Percentiles rank a stretch among this genome's conserved stretches.
Evolutionary conservation across 352 stramenopile species (phyloP).

Genomic region (Globisporangium sylvaticum): DNA sequence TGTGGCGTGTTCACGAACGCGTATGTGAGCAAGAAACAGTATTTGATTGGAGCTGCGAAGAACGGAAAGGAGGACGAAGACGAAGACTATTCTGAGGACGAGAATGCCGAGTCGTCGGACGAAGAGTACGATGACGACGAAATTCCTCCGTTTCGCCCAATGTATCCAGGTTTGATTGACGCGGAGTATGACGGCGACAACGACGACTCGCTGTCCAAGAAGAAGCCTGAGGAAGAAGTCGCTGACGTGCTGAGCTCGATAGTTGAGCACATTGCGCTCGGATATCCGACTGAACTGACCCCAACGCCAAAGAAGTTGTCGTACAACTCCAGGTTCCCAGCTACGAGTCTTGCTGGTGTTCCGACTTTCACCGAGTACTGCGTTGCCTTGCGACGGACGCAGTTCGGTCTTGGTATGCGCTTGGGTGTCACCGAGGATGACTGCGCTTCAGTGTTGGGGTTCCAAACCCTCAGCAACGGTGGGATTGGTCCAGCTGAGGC

Average conservation of each 20-base stretch:
- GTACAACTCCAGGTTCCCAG: slow-evolving; percentile 55
- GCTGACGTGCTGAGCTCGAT: slow-evolving; percentile 70
- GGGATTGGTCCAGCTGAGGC: slow-evolving; percentile 74
- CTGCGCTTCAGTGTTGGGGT: slow-evolving; percentile 72
- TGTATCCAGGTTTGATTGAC: slow-evolving; percentile 64
- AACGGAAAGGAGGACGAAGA: slow-evolving; percentile 50
- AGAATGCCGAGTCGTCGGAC: slow-evolving; percentile 53
- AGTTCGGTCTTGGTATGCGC: slow-evolving; percentile 79
- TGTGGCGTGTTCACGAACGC: slow-evolving; percentile 81
- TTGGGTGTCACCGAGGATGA: slow-evolving; percentile 63
- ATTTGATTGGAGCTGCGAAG: slow-evolving; percentile 39
- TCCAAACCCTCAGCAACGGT: slow-evolving; percentile 66
- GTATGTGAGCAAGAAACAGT: slow-evolving; percentile 73
- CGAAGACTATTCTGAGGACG: slow-evolving; percentile 76
- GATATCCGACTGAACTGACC: slow-evolving; percentile 56
- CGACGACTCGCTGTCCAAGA: slow-evolving; percentile 35
- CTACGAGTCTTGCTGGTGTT: slow-evolving; percentile 39
- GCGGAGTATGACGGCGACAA: slow-evolving; percentile 34
- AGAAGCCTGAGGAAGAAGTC: slow-evolving; percentile 67
- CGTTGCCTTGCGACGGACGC: slow-evolving; percentile 57
- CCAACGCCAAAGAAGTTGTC: slow-evolving; percentile 32
- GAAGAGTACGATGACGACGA: slow-evolving; percentile 66
- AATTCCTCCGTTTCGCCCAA: slow-evolving; percentile 29
- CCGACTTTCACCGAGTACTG: slow-evolving; percentile 73
- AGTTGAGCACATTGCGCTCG: slow-evolving; percentile 79